Evolutionary conservation across 2,329 filamentous ascomycete genomes (phyloP).

Genomic region (Ceratocystis diversiconidia): DNA sequence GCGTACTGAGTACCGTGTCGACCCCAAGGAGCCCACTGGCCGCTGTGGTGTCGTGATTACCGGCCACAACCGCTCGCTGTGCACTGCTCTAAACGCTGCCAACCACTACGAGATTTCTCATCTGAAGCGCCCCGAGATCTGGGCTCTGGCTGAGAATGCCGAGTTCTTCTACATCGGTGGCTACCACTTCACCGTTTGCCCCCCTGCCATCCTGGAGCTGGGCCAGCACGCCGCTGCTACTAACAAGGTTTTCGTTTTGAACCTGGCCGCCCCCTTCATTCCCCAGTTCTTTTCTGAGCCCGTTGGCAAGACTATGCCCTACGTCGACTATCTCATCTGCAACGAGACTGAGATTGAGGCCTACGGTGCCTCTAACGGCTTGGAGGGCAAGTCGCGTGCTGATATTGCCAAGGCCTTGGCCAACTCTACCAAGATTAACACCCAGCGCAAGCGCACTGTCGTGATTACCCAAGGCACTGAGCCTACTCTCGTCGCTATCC

Average conservation of each 20-base stretch:
- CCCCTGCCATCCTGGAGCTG: slow-evolving; percentile 75
- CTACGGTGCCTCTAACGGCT: slow-evolving; percentile 69
- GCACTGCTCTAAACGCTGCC: slow-evolving; percentile 87
- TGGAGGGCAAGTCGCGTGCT: slow-evolving; percentile 62
- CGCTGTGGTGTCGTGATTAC: slow-evolving; percentile 96
- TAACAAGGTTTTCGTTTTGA: slow-evolving; percentile 86
- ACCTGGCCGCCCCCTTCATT: slow-evolving; percentile 91
- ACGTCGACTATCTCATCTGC: slow-evolving; percentile 92
- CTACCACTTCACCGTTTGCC: slow-evolving; percentile 94
- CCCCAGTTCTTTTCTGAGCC: slow-evolving; percentile 95
- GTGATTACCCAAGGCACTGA: slow-evolving; percentile 92
- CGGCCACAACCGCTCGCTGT: slow-evolving; percentile 85
- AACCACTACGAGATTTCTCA: slow-evolving; percentile 96
- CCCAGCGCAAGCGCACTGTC: slow-evolving; percentile 65
- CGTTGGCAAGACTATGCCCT: slow-evolving; percentile 70
- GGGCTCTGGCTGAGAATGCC: slow-evolving; percentile 79
- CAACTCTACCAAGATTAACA: slow-evolving; percentile 84
- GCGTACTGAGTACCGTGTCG: slow-evolving; percentile 87
- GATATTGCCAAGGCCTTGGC: slow-evolving; percentile 78
- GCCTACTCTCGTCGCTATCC: slow-evolving; percentile 71
- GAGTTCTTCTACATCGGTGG: slow-evolving; percentile 87
- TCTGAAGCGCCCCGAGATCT: slow-evolving; percentile 79
- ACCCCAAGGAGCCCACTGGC: slow-evolving; percentile 70
- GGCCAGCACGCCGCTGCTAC: slow-evolving; percentile 76
- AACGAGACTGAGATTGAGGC: slow-evolving; percentile 91